Evolutionary conservation across 768 basidiomycete species (phyloP).

Genomic region (Vararia minispora): DNA sequence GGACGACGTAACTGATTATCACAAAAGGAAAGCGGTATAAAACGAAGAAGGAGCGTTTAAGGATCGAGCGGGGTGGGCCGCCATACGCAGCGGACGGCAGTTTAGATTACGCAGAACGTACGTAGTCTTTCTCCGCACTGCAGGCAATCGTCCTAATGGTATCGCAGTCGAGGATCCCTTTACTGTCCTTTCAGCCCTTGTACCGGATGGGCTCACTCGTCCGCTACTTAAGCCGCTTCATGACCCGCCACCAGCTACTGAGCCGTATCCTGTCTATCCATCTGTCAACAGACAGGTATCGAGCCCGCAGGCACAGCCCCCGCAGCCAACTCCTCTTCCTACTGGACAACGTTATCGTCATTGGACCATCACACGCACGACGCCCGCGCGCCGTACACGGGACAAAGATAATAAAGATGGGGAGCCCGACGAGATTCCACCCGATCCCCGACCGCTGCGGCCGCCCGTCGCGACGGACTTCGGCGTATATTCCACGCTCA

Average conservation of each 20-base stretch:
- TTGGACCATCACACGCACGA: slow-evolving; percentile 49
- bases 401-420: slow-evolving; percentile 44
- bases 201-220: slow-evolving; percentile 43
- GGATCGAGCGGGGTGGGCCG: slow-evolving; percentile 69
- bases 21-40: slow-evolving; percentile 58
- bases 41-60: slow-evolving; percentile 70
- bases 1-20: neutral
- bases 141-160: slow-evolving; percentile 1
- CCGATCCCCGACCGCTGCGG: slow-evolving; percentile 37
- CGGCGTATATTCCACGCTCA: slow-evolving; percentile 47
- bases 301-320: too few species aligned
- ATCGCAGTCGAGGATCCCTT: slow-evolving; percentile 71
- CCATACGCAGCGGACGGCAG: slow-evolving; percentile 69
- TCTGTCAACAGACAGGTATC: too few species aligned
- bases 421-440: slow-evolving; percentile 23
- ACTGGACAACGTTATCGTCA: slow-evolving; percentile 29
- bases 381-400: slow-evolving; percentile 32
- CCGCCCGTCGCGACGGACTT: slow-evolving; percentile 48
- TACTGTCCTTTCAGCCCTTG: slow-evolving; percentile 49
- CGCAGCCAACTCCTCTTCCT: neutral
- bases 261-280: slow-evolving; percentile 5
- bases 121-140: slow-evolving; percentile 16
- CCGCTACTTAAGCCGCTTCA: slow-evolving; percentile 51
- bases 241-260: slow-evolving; percentile 25
- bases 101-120: slow-evolving; percentile 62